Evolutionary conservation across 2,329 filamentous ascomycete genomes (phyloP), one percentile per base, ranked within the genome.

Genomic region (Dothideomycetes sp.): DNA sequence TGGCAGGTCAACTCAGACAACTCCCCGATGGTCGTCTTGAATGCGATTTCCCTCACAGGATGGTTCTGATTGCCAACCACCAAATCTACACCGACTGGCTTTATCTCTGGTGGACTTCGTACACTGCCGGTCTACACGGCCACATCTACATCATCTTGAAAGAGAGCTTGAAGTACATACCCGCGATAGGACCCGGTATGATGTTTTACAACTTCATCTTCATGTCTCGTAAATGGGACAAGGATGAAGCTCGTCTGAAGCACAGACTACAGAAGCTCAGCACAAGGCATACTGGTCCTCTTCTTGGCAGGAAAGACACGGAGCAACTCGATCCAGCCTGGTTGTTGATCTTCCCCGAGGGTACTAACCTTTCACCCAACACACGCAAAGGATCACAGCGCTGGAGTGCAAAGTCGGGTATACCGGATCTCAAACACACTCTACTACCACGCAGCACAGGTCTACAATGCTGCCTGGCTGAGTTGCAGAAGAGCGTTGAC

Each of bases 21-120:
- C 81, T 77, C 5, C 61, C 70, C 3, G 82, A 87, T 54, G 86
- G 86, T 11, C 74, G 78, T 40, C 71, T 93, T 24, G 71, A 86
- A 53, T 87, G 84, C 58, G 70, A 76, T 49, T 94, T 94, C 49
- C 84, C 86, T 0, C 80, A 91, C 55, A 75, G 86, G 34, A 67
- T 93, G 55, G 73, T 94, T 18, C 67, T 94, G 63, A 84, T 93
- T 59, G 85, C 86, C 18, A 94, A 94, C 57, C 86, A 94, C 56
- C 84, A 88, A 51, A 79, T 93, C 38, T 93, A 94, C 57, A 89
- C 85, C 7, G 85, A 94, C 63, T 94, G 85, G 86, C 64, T 93
- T 7, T 94, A 94, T 57, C 73, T 94, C 6, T 94, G 86, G 86
- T 94, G 86, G 86, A 80, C 86, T 18, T 84, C 80, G n/a, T 94